Evolutionary conservation across 1,284 basidiomycete genomes (phyloP), one percentile per base, ranked within the genome.

Genomic region (Hemileia vastatrix): DNA sequence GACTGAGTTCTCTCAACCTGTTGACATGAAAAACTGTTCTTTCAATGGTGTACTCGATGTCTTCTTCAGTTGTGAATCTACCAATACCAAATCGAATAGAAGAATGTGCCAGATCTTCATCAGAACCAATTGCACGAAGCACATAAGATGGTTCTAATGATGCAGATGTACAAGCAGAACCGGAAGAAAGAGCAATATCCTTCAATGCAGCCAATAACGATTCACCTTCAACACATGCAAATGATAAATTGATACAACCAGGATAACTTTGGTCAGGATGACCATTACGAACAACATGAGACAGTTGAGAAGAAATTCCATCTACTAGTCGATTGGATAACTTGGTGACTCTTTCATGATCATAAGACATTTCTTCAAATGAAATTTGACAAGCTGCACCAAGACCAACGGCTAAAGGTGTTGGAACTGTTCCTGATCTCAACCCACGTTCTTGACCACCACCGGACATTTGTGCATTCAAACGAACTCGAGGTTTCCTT

Each of bases 101-200:
- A 9, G 93, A 97, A 77, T 99, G 95, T 0, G 95, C 95, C 88
- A 97, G 96, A 73, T 97, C 95, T 77, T 99, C 95, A 31, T 92
- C 89, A 48, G 93, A 88, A 83, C 88, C 94, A 45, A 99, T 83
- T 1, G 95, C 95, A 64, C 95, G 86, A 27, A 99, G 84, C 9
- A 99, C 95, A 75, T 99, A 99, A 36, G 92, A 96, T 4, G 95
- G 95, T 77, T 99, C 95, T 57, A 99, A 81, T 13, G 94, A 97
- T 1, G 95, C 95, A 0, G 93, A 97, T 13, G 95, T 99, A 74
- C 95, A 99, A 8, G 95, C 95, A 71, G 91, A 95, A 54, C 95
- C 95, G 1, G 94, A 97, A 11, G 94, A 97, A 36, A 99, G 82
- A 3, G 95, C 95, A 65, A 98, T 87, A 73, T 98, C 91, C 87